Conservation (phyloP, 1,284 basidiomycete species). For the Rhodofomes roseus region DNA sequence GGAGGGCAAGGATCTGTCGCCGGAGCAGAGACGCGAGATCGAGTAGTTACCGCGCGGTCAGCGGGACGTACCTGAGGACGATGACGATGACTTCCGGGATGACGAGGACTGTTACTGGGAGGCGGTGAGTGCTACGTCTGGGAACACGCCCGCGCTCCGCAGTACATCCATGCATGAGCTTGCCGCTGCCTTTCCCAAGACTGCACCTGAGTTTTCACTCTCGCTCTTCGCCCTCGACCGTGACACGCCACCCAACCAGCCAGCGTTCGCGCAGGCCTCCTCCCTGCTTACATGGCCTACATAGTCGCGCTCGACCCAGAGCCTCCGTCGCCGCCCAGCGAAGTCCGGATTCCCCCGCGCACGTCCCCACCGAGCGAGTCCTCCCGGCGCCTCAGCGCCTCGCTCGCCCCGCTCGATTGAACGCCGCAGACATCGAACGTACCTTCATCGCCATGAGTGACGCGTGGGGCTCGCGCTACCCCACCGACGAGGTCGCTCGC, state of each 20-base stretch:
- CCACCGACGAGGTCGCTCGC: too few relatives aligned
- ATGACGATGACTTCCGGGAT: neutral
- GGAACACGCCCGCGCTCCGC: neutral
- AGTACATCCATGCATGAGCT: neutral
- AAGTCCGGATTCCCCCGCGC: neutral
- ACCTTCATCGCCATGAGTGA: too few relatives aligned
- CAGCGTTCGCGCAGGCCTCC: constrained; percentile 3
- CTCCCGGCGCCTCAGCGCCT: neutral
- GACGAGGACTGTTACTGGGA: constrained; percentile 7
- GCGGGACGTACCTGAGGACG: neutral
- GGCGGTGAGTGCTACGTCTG: neutral
- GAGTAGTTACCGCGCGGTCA: neutral
- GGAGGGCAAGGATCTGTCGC: neutral
- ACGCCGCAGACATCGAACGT: too few relatives aligned
- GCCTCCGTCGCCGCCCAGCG: neutral
- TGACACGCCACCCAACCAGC: constrained; percentile 8
- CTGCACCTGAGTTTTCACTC: constrained; percentile 6
- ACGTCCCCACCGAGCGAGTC: neutral
- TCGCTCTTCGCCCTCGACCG: constrained; percentile 2
- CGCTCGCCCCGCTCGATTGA: neutral
- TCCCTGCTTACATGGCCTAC: neutral
- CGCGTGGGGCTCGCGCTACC: too few relatives aligned
- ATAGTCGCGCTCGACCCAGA: neutral
- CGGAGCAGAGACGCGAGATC: neutral
- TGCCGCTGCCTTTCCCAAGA: constrained; percentile 6